Conservation (phyloP, 495 filamentous ascomycete genomes). For the Cetradonia linearis region DNA sequence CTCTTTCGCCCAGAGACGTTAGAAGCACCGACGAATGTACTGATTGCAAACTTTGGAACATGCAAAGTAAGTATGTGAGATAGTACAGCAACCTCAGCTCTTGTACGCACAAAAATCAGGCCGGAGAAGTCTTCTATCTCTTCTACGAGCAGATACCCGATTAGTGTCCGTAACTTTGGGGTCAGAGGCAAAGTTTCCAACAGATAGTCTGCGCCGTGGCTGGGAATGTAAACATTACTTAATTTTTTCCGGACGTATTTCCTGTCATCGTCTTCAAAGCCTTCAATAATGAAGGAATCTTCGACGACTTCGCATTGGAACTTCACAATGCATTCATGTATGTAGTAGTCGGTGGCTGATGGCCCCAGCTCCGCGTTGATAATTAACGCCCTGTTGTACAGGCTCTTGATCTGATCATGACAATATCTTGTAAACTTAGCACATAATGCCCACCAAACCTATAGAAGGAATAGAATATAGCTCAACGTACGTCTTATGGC, state of each 20-base stretch:
- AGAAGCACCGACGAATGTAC: constrained; percentile 67
- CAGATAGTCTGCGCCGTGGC: constrained; percentile 1
- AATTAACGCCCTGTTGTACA: constrained; percentile 40
- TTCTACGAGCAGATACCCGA: constrained; percentile 42
- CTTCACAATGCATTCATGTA: constrained; percentile 44
- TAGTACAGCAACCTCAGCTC: constrained; percentile 59
- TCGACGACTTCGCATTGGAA: constrained; percentile 30
- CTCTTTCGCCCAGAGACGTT: constrained; percentile 35
- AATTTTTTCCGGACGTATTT: constrained; percentile 41
- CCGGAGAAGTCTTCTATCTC: constrained; percentile 46
- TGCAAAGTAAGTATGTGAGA: constrained; percentile 54
- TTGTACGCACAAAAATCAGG: constrained; percentile 69
- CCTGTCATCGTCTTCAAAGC: constrained; percentile 44
- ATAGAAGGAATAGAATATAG: not conserved
- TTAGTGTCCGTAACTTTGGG: constrained; percentile 43
- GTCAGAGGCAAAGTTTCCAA: constrained; percentile 31
- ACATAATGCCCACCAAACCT: not conserved
- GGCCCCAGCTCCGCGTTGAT: constrained; percentile 59
- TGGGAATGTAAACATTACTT: constrained; percentile 1
- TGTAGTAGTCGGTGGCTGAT: constrained; percentile 66
- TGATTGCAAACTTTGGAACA: constrained; percentile 49
- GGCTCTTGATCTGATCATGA: constrained; percentile 49
- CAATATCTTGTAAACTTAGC: constrained; percentile 33
- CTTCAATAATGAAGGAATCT: constrained; percentile 29
- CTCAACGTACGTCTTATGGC: constrained; percentile 40